Base-by-base conservation (phyloP, 305 asterid genomes). In the Fraxinus albicans region DNA sequence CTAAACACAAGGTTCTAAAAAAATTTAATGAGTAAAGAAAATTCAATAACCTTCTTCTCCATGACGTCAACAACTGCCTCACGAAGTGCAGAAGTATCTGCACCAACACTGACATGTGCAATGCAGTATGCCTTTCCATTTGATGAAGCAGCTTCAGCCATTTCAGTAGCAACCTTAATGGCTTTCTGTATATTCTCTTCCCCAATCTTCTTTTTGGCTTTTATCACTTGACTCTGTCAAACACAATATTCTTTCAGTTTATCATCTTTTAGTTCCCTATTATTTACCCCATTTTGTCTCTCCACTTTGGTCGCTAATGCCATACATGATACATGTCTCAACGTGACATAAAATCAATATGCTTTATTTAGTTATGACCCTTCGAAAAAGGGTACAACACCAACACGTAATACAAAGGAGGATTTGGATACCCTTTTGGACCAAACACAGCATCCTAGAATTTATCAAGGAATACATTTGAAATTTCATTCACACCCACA, bases 41-140 rank as follows among this genome's bases (percentile, higher is more conserved):
- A 72, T 83, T 73, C 79, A 74, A 77, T 77, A 76, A 94, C 98
- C 98, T 95, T 94, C 86, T 94, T 88, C 84, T 94, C 97, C 92
- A 92, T 92, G 89, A 97, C 96, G 92, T 94, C 92, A 82, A 97
- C 92, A 85, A 95, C 98, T 81, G 99, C 98, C 90, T 97, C 99
- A n/a, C 99, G 95, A 60, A 97, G 89, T 85, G 99, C 98, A 81
- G 91, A n/a, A 75, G 97, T 92, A 89, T 94, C 98, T 40, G 91
- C 88, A 82, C 98, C 99, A 83, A 97, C 98, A 79, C 90, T 87
- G 34, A 94, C 95, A 78, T 80, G 91, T 77, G 89, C 89, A 82
- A 97, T 86, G 86, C 99, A 95, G 86, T 86, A 94, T 82, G 92
- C 80, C 87, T 93, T 95, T 79, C 99, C 99, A 81, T 86, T 91